phyloP scores from a whole-genome alignment of 768 basidiomycete species.

The Paxillus ammoniavirescens region DNA sequence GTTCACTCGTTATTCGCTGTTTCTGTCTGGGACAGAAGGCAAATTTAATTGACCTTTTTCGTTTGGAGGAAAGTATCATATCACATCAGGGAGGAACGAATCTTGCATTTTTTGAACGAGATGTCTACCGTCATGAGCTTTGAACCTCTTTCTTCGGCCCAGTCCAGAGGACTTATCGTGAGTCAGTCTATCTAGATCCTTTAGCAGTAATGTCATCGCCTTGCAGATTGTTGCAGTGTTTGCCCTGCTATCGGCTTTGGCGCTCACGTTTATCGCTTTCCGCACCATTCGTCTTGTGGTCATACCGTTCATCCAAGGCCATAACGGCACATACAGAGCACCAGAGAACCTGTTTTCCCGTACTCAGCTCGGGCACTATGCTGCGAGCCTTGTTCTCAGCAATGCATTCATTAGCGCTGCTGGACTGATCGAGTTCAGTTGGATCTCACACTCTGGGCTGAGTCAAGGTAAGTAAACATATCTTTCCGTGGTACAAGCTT shows the following conservation, averaged over 20 bases:
- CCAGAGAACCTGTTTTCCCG: constrained; percentile 63
- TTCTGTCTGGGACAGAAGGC: constrained; percentile 14
- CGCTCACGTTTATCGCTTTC: constrained; percentile 47
- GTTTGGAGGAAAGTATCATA: background rate
- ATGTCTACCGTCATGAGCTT: constrained; percentile 2
- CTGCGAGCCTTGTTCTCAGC: constrained; percentile 58
- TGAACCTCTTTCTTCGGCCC: constrained; percentile 11
- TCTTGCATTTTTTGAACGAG: constrained; percentile 1
- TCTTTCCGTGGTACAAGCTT: background rate
- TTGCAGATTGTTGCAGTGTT: constrained; percentile 47
- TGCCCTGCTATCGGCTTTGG: constrained; percentile 52
- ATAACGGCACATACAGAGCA: constrained; percentile 27
- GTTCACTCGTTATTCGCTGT: constrained; percentile 5
- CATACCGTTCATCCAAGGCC: constrained; percentile 29
- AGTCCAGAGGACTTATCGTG: constrained; percentile 18
- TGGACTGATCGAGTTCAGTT: constrained; percentile 53
- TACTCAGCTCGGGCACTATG: constrained; percentile 70
- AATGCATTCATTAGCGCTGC: constrained; percentile 53
- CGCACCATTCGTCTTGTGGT: constrained; percentile 49
- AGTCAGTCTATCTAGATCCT: constrained; percentile 7
- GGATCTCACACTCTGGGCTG: constrained; percentile 45
- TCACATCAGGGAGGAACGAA: background rate
- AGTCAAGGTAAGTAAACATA: constrained; percentile 40
- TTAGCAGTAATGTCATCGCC: background rate
- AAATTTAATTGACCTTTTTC: background rate